A percentile compares a stretch with the other conserved stretches of the same genome.
These are phyloP conservation scores for Yamadazyma siamensis DNA, from an alignment of 1,139 yeast genomes.

Conservation along the genomic window DNA sequence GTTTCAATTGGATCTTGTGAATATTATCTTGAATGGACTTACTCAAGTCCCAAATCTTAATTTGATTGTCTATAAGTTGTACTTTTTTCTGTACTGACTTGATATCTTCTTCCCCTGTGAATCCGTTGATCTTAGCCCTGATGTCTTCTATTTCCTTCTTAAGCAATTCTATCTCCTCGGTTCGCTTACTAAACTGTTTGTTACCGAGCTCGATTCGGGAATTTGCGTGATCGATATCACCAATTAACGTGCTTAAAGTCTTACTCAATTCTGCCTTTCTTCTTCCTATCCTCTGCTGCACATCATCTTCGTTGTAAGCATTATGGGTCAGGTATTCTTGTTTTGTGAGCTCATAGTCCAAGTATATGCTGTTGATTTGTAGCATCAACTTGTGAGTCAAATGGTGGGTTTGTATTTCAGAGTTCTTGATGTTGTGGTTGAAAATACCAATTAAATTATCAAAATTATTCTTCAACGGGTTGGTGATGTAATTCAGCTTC, in stretches of 20 bases:
- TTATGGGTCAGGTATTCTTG: constrained; percentile 26
- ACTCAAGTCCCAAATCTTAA: constrained; percentile 39
- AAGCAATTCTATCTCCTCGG: constrained; percentile 28
- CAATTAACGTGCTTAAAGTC: constrained; percentile 24
- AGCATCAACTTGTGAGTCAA: constrained; percentile 34
- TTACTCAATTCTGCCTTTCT: constrained; percentile 28
- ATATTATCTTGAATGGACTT: constrained; percentile 34
- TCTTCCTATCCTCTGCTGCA: constrained; percentile 28
- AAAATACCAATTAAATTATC: constrained; percentile 59
- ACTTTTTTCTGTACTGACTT: constrained; percentile 12
- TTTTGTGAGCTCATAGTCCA: constrained; percentile 22
- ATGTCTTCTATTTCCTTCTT: constrained; percentile 19
- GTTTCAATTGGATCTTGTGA: constrained; percentile 32
- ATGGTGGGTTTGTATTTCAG: constrained; percentile 19
- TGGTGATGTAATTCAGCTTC: constrained; percentile 64
- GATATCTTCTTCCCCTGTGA: constrained; percentile 15
- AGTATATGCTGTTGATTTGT: constrained; percentile 31
- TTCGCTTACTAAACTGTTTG: constrained; percentile 33
- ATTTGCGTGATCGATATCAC: constrained; percentile 38
- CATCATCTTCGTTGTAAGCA: constrained; percentile 21
- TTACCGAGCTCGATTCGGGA: constrained; percentile 40
- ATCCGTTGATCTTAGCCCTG: constrained; percentile 19
- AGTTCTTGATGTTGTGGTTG: constrained; percentile 25
- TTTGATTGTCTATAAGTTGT: constrained; percentile 24
- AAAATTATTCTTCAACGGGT: constrained; percentile 59